Base-by-base conservation (phyloP, 2,329 filamentous ascomycete genomes). In the Phaeosphaeria sp. region DNA sequence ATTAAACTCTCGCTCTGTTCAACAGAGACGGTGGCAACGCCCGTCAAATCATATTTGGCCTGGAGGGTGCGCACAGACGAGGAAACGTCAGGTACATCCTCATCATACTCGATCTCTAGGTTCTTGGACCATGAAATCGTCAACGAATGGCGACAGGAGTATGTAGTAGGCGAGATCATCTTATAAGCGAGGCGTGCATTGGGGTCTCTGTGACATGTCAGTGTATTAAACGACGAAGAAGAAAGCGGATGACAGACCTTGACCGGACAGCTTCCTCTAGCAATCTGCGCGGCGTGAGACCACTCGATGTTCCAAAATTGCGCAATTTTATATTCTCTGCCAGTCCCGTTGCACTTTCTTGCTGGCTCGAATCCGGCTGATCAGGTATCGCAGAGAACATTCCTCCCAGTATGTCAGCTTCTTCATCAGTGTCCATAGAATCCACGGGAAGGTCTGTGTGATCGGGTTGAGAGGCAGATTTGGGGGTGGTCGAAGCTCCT, bases 201-300 rank as follows among this genome's bases (percentile, higher is more conserved):
- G 1, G 89, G 81, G 72, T 97, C 92, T 77, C 92, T 91, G 36
- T 49, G 20, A 3, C 1, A 2, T 20, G 27, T 61, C 46, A 65
- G 47, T 42, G 11, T 6, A n/a, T n/a, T n/a, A n/a, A 18, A 45
- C 8, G 21, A n/a, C 5, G 11, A 39, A 17, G 25, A 18, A 13
- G 11, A 44, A 1, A 6, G 3, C 11, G 30, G 21, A 8, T 40
- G 9, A 69, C 75, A 65, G 76, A 90, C 89, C 89, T 89, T 61
- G 92, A 87, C 67, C 90, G 89, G 74, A 93, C 96, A n/a, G 91
- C 87, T 75, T 97, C 93, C 74, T 97, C 93, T 13, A 98, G 79
- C 25, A 91, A 84, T 63, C 90, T 85, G 60, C 87, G 86, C 17
- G 94, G 93, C 66, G 82, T 91, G 27, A 96, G 78, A 7, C 94